Conservation (phyloP, 352 stramenopile genomes). For the Phytophthora parvispora region DNA sequence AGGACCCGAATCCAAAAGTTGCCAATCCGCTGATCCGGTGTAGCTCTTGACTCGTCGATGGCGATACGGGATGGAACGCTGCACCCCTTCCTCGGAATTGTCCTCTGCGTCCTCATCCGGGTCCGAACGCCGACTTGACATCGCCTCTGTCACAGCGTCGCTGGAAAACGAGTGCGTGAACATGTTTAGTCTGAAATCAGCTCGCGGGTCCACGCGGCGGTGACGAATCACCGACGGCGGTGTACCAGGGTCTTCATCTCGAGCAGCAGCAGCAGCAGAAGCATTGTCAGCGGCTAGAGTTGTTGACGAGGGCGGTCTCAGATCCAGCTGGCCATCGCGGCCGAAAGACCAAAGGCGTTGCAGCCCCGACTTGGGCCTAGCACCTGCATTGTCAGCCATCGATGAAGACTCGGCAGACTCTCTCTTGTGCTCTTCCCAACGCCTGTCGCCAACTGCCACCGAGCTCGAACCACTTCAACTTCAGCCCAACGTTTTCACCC, state of each 20-base stretch:
- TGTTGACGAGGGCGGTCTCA: constrained; percentile 35
- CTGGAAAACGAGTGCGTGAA: constrained; percentile 41
- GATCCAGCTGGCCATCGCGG: constrained; percentile 33
- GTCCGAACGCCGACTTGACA: constrained; percentile 53
- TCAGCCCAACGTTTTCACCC: neutral
- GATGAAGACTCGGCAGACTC: neutral
- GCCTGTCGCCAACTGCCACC: constrained; percentile 1
- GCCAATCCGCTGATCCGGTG: constrained; percentile 38
- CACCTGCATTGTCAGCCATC: constrained; percentile 17
- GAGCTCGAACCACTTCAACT: constrained; percentile 25
- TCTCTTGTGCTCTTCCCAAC: neutral
- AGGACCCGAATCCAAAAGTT: constrained; percentile 23
- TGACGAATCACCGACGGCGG: constrained; percentile 39
- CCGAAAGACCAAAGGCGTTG: constrained; percentile 63
- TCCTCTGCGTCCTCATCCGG: constrained; percentile 28
- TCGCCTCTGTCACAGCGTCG: constrained; percentile 44
- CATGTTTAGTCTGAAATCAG: constrained; percentile 28
- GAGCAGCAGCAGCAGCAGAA: neutral
- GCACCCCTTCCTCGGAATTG: constrained; percentile 5
- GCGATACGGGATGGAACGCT: constrained; percentile 14
- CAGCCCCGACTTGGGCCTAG: constrained; percentile 26
- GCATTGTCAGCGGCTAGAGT: constrained; percentile 3
- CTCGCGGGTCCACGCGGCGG: constrained; percentile 19
- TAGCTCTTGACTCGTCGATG: constrained; percentile 70
- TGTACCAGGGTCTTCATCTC: constrained; percentile 4